phyloP scores from a whole-genome alignment of 495 filamentous ascomycete genomes.

The Pyronema domesticum region DNA sequence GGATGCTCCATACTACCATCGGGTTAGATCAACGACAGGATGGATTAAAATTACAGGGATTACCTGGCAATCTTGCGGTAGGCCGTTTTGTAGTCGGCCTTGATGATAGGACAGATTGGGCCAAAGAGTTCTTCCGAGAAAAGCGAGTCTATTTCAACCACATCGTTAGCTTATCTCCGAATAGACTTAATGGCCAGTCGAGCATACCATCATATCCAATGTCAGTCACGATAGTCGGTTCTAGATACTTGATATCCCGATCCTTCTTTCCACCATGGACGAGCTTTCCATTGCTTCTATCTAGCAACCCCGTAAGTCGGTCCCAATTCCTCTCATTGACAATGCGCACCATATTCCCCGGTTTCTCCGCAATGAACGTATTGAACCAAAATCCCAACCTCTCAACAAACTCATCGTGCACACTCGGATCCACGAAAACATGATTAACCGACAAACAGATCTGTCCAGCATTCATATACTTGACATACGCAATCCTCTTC shows the following conservation, averaged over 20 bases:
- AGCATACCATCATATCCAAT: conserved; percentile 37
- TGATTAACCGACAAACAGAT: conserved; percentile 78
- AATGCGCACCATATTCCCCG: conserved; percentile 55
- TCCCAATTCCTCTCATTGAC: conserved; percentile 60
- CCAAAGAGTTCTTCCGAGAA: conserved; percentile 75
- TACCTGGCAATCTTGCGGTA: conserved; percentile 26
- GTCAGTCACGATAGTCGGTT: conserved; percentile 58
- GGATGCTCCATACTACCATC: conserved; percentile 27
- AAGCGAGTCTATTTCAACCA: conserved; percentile 40
- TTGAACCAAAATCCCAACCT: conserved; percentile 71
- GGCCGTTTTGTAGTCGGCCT: conserved; percentile 53
- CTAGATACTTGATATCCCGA: conserved; percentile 50
- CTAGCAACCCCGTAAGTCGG: conserved; percentile 76
- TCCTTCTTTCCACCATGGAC: conserved; percentile 51
- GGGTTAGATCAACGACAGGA: background rate
- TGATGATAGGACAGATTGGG: conserved; percentile 61
- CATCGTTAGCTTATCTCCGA: too few species aligned
- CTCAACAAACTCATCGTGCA: conserved; percentile 53
- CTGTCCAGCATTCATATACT: conserved; percentile 69
- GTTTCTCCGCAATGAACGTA: conserved; percentile 44
- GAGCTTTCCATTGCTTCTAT: conserved; percentile 37
- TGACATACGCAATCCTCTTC: conserved; percentile 70
- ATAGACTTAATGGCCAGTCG: too few species aligned
- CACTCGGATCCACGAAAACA: conserved; percentile 55
- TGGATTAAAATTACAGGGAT: conserved; percentile 43